Percentiles rank a stretch among this genome's conserved stretches.
Evolutionary conservation across 768 basidiomycete genomes (phyloP).

Genomic region (Boletales sp.): DNA sequence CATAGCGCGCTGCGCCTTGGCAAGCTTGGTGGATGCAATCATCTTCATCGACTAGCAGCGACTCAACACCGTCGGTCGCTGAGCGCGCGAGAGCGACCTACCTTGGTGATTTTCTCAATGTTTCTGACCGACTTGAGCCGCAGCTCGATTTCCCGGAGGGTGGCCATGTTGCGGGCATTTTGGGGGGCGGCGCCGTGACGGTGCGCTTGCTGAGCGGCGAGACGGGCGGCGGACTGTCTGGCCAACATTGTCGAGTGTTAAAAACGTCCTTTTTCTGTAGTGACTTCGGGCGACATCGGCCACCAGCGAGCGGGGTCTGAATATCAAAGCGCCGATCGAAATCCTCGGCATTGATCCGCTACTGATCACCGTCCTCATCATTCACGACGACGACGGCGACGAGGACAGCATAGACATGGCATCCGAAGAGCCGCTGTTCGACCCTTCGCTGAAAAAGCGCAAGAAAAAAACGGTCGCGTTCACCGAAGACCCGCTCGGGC

Average conservation of each 20-base stretch:
- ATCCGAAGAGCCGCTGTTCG: constrained; percentile 75
- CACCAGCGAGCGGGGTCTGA: constrained; percentile 30
- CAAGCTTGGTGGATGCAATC: constrained; percentile 96
- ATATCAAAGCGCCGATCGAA: constrained; percentile 21
- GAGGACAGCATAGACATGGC: constrained; percentile 37
- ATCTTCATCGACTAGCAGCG: constrained; percentile 88
- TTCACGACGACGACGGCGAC: constrained; percentile 20
- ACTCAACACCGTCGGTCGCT: neutral
- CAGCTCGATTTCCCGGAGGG: constrained; percentile 95
- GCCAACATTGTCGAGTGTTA: constrained; percentile 40
- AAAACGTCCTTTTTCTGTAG: neutral
- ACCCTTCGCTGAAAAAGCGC: constrained; percentile 80
- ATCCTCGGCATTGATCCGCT: constrained; percentile 22
- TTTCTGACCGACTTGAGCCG: constrained; percentile 95
- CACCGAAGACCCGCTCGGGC: constrained; percentile 77
- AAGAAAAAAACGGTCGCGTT: constrained; percentile 89
- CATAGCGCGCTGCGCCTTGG: constrained; percentile 95
- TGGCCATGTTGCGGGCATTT: constrained; percentile 87
- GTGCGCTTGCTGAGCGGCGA: constrained; percentile 37
- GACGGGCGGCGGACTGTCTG: constrained; percentile 44
- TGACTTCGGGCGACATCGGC: constrained; percentile 36
- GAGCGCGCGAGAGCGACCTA: constrained; percentile 32
- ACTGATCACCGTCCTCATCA: neutral
- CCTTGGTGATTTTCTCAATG: constrained; percentile 99
- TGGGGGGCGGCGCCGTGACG: constrained; percentile 39